Percentiles rank a stretch among this genome's conserved stretches.
Conservation (phyloP, 345 rosid species). For the Laguncularia racemosa region DNA sequence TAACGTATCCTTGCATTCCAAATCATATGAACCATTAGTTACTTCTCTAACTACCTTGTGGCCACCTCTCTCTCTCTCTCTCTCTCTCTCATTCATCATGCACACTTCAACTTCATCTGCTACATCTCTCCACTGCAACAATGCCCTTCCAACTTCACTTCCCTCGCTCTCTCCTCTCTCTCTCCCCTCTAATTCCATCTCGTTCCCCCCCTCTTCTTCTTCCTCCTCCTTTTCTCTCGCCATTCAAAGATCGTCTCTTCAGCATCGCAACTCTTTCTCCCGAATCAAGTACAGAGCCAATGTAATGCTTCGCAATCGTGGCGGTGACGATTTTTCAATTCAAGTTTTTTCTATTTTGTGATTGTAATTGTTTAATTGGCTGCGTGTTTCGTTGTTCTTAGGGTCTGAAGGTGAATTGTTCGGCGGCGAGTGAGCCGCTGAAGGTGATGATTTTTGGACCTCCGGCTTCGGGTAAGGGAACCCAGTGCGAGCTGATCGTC, state of each 20-base stretch:
- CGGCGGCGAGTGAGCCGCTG: constrained; percentile 39
- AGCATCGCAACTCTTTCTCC: constrained; percentile 19
- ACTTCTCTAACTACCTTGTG: too few relatives aligned
- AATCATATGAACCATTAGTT: too few relatives aligned
- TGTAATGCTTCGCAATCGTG: not conserved
- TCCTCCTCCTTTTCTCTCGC: constrained; percentile 25
- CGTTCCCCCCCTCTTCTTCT: constrained; percentile 13
- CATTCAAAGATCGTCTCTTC: constrained; percentile 11
- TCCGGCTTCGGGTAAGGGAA: constrained; percentile 89
- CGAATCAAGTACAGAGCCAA: constrained; percentile 26
- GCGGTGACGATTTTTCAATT: not conserved
- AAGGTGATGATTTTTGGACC: constrained; percentile 96
- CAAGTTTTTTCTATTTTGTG: not conserved
- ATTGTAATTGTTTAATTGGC: not conserved
- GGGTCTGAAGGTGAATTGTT: constrained; percentile 45
- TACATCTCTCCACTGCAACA: not conserved
- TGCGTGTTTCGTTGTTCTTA: constrained; percentile 6
- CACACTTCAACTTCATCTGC: not conserved
- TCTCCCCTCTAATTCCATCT: constrained; percentile 3
- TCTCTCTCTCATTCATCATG: not conserved
- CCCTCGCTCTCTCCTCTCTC: constrained; percentile 19
- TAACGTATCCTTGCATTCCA: too few relatives aligned
- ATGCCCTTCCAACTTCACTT: constrained; percentile 21
- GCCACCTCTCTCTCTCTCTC: not conserved
- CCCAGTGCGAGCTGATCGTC: constrained; percentile 80